Evolutionary conservation across 768 basidiomycete species (phyloP).

Genomic region (Hortiboletus campestris): DNA sequence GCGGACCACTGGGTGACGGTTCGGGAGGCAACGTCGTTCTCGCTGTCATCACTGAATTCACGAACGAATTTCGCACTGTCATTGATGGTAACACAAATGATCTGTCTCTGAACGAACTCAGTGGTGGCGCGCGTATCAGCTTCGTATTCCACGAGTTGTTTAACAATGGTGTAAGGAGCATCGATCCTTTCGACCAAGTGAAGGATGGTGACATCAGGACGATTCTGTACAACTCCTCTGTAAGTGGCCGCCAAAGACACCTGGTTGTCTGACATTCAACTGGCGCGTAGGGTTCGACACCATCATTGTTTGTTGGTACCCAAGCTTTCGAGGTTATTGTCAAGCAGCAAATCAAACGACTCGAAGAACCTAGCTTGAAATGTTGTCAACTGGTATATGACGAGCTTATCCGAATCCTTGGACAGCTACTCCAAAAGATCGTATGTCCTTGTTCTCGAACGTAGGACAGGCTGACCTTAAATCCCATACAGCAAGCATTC

Average conservation of each 20-base stretch:
- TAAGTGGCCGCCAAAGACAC: conserved; percentile 39
- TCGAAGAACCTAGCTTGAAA: conserved; percentile 92
- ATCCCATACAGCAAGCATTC: conserved; percentile 76
- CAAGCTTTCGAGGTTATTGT: conserved; percentile 98
- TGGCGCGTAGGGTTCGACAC: conserved; percentile 77
- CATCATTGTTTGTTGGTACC: conserved; percentile 94
- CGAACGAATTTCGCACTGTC: conserved; percentile 91
- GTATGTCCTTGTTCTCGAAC: conserved; percentile 44
- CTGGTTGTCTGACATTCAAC: not conserved
- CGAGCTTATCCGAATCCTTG: conserved; percentile 93
- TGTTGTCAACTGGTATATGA: conserved; percentile 97
- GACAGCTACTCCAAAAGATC: conserved; percentile 86
- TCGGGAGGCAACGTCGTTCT: conserved; percentile 91
- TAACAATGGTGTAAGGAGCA: conserved; percentile 92
- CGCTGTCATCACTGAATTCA: conserved; percentile 98
- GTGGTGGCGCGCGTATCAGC: conserved; percentile 97
- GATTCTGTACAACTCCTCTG: conserved; percentile 96
- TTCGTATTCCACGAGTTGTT: conserved; percentile 99
- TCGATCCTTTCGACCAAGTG: conserved; percentile 98
- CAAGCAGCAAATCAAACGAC: conserved; percentile 96
- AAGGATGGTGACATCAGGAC: conserved; percentile 98
- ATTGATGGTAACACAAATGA: conserved; percentile 99
- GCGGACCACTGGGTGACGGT: conserved; percentile 81
- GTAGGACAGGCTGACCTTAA: not conserved
- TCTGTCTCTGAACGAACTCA: conserved; percentile 90